These are phyloP conservation scores for Articulospora tetracladia DNA, from an alignment of 495 filamentous ascomycete species.

Conservation along the genomic window DNA sequence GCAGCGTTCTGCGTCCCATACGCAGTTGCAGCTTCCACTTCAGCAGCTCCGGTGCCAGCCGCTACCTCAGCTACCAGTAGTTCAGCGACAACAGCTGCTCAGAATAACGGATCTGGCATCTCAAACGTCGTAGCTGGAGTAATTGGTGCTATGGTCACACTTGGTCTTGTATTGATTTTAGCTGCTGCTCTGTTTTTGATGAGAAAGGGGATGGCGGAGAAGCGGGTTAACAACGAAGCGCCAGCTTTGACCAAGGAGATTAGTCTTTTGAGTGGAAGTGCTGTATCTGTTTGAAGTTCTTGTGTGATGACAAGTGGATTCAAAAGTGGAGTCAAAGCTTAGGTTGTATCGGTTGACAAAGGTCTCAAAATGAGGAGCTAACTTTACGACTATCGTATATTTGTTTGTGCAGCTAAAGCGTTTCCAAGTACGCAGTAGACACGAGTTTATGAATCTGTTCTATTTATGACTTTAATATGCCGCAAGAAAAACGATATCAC, in stretches of 20 bases:
- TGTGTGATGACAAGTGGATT: no score
- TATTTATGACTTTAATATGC: no score
- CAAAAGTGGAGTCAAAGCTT: no score
- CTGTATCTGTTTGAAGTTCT: no score
- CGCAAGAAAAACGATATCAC: no score
- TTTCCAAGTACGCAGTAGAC: no score
- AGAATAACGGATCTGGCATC: slow-evolving; percentile 15
- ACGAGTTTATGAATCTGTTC: no score
- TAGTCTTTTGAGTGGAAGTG: neutral
- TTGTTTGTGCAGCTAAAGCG: no score
- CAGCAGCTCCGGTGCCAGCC: slow-evolving; percentile 2
- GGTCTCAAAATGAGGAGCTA: no score
- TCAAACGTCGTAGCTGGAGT: slow-evolving; percentile 47
- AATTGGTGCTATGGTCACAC: slow-evolving; percentile 40
- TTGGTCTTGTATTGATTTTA: slow-evolving; percentile 32
- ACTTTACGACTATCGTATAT: no score
- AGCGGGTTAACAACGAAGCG: neutral
- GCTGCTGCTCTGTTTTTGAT: slow-evolving; percentile 33
- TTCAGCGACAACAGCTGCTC: slow-evolving; percentile 5
- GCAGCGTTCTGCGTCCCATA: slow-evolving; percentile 49
- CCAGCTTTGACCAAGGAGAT: neutral
- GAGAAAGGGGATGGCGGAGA: slow-evolving; percentile 7
- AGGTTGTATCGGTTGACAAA: no score
- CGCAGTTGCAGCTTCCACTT: slow-evolving; percentile 22
- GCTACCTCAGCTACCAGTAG: neutral